Conservation (phyloP, 768 basidiomycete genomes). For the Amanita inopinata region DNA sequence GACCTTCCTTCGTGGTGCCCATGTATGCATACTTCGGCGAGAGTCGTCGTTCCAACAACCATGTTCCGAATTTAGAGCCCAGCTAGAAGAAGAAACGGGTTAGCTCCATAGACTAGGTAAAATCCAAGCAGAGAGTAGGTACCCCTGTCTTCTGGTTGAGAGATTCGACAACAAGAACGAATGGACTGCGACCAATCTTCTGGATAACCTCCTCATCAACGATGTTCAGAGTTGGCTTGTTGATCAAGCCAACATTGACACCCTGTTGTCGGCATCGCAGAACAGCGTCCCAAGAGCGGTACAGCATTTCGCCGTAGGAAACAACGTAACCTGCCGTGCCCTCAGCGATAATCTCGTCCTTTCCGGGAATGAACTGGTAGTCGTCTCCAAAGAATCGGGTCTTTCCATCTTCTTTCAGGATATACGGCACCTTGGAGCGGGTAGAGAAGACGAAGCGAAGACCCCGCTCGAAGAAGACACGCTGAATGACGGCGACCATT, state of each 20-base stretch:
- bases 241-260: conserved; percentile 75
- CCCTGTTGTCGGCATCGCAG: conserved; percentile 62
- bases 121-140: conserved; percentile 10
- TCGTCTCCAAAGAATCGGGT: conserved; percentile 54
- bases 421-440: conserved; percentile 81
- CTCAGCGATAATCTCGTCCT: conserved; percentile 74
- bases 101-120: conserved; percentile 1
- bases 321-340: conserved; percentile 78
- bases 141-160: conserved; percentile 87
- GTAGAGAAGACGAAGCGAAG: conserved; percentile 85
- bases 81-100: conserved; percentile 28
- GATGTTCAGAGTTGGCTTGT: conserved; percentile 76
- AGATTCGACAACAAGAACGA: conserved; percentile 81
- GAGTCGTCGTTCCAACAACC: conserved; percentile 74
- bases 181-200: conserved; percentile 65
- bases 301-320: conserved; percentile 80
- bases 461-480: conserved; percentile 77
- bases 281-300: conserved; percentile 78
- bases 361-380: conserved; percentile 77
- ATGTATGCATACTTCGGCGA: conserved; percentile 78
- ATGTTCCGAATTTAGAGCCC: conserved; percentile 78
- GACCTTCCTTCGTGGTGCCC: conserved; percentile 67
- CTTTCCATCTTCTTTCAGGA: conserved; percentile 67
- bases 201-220: conserved; percentile 71
- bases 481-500: conserved; percentile 68